Evolutionary conservation across 176 grass and related monocot species (phyloP).

Genomic region (Cocos nucifera): DNA sequence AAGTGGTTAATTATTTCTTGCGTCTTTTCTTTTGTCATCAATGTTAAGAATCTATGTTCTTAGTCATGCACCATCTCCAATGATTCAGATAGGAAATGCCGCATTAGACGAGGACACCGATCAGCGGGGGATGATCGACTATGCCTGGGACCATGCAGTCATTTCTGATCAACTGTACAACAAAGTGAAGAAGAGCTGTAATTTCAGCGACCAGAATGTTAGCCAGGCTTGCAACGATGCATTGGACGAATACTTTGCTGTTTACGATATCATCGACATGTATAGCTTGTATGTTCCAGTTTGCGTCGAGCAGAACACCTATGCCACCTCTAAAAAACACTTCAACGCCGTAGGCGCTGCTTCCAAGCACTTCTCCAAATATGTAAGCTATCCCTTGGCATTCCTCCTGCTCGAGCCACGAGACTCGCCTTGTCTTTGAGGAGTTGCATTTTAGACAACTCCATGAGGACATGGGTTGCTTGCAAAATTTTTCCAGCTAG

Average conservation of each 20-base stretch:
- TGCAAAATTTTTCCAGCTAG: too few relatives aligned
- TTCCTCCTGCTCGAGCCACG: too few relatives aligned
- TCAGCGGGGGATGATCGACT: constrained; percentile 74
- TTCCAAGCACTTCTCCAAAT: constrained; percentile 52
- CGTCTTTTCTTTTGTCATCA: too few relatives aligned
- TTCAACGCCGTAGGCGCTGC: constrained; percentile 40
- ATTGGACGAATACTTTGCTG: constrained; percentile 56
- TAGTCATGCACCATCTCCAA: background rate
- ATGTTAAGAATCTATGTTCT: background rate
- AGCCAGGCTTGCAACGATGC: constrained; percentile 34
- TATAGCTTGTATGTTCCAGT: constrained; percentile 83
- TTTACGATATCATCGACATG: constrained; percentile 90
- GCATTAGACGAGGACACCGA: constrained; percentile 81
- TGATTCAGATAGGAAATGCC: constrained; percentile 76
- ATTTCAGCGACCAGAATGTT: constrained; percentile 36
- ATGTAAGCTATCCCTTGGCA: constrained; percentile 20
- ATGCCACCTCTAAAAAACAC: constrained; percentile 3
- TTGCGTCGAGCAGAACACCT: constrained; percentile 26
- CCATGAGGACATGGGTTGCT: constrained; percentile 19
- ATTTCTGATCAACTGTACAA: constrained; percentile 86
- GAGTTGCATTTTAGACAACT: constrained; percentile 18
- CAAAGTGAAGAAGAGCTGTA: constrained; percentile 50
- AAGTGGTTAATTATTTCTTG: too few relatives aligned
- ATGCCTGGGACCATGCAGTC: constrained; percentile 96
- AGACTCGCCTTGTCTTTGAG: too few relatives aligned